Conservation (phyloP, 495 filamentous ascomycete genomes). For the Choiromyces venosus region DNA sequence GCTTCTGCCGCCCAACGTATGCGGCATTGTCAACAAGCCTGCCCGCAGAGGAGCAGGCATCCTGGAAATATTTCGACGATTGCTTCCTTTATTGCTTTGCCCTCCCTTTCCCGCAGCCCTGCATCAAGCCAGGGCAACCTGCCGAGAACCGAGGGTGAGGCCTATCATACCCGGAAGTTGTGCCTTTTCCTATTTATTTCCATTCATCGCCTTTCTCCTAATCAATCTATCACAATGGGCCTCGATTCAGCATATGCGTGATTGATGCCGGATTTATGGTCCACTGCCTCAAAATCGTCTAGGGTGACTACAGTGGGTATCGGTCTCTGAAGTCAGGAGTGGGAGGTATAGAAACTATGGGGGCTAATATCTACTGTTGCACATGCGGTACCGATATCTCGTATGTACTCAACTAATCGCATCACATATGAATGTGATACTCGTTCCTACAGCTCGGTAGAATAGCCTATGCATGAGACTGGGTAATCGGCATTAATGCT, state of each 20-base stretch:
- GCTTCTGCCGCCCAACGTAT: background rate
- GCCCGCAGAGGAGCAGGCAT: background rate
- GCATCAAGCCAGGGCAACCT: background rate
- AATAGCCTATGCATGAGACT: background rate
- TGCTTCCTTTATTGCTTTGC: background rate
- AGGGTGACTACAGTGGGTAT: background rate
- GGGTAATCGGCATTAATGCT: background rate
- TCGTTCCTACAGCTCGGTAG: background rate
- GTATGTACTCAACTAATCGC: background rate
- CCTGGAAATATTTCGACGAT: background rate
- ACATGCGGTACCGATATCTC: background rate
- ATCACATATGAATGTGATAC: background rate
- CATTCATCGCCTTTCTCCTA: background rate
- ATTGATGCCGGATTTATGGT: background rate
- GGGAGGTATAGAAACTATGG: background rate
- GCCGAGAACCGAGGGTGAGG: background rate
- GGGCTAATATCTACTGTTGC: background rate
- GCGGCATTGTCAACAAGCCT: background rate
- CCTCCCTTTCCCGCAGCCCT: background rate
- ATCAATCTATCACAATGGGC: background rate
- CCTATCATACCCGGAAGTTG: background rate
- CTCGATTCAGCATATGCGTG: background rate
- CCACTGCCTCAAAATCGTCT: background rate
- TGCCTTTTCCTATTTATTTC: background rate
- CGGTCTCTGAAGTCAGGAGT: background rate